Conservation (phyloP, 768 basidiomycete species). For the Steccherinum ochraceum region DNA sequence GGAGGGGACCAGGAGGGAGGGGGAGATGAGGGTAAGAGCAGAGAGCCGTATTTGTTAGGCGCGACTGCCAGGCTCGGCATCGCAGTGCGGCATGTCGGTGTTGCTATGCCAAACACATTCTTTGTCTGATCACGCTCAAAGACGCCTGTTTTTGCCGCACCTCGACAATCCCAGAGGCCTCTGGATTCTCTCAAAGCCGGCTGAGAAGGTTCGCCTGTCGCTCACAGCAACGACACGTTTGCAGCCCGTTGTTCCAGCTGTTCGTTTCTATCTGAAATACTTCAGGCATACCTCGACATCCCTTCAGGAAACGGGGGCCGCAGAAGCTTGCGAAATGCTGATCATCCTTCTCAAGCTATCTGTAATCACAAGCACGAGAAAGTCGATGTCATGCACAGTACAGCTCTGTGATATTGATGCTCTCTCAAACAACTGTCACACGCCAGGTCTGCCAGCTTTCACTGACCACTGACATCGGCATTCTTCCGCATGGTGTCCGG, state of each 20-base stretch:
- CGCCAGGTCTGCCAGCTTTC: not conserved
- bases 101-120: slow-evolving; percentile 17
- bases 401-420: too few relatives aligned
- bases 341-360: too few relatives aligned
- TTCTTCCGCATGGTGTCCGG: not conserved
- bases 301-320: too few relatives aligned
- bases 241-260: too few relatives aligned
- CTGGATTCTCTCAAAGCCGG: not conserved
- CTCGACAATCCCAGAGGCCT: not conserved
- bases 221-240: too few relatives aligned
- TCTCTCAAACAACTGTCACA: too few relatives aligned
- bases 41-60: slow-evolving; percentile 2
- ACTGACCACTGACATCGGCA: not conserved
- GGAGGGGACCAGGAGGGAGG: slow-evolving; percentile 10
- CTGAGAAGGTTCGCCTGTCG: not conserved
- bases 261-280: too few relatives aligned
- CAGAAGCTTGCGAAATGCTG: too few relatives aligned
- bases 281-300: too few relatives aligned
- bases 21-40: slow-evolving; percentile 8
- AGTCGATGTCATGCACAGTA: not conserved
- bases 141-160: too few relatives aligned
- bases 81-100: slow-evolving; percentile 6
- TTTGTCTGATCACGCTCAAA: not conserved
- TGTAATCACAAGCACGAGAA: not conserved
- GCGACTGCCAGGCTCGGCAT: not conserved